phyloP scores from a whole-genome alignment of 2,329 filamentous ascomycete species.

The Neopestalotiopsis sp. region DNA sequence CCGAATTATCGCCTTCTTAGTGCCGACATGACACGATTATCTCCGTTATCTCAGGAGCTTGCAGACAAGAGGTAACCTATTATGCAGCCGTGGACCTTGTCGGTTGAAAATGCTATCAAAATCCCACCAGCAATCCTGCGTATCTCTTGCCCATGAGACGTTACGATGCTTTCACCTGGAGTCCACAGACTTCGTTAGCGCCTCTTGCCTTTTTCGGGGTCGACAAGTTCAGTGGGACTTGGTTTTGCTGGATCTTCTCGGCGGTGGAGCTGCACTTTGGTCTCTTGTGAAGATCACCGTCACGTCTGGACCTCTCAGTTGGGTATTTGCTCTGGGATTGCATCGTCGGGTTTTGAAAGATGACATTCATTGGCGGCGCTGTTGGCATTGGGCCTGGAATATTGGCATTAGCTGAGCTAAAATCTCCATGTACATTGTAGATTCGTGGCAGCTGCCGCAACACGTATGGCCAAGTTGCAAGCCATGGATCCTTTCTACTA shows the following conservation, averaged over 20 bases:
- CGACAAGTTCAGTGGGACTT: neutral
- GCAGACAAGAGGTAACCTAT: neutral
- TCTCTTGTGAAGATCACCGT: neutral
- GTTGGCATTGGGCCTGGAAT: too few species aligned
- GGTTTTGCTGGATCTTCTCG: too few species aligned
- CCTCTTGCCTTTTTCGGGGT: constrained; percentile 7
- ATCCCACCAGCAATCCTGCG: neutral
- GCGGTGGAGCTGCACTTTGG: neutral
- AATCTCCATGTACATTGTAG: too few species aligned
- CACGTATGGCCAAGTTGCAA: too few species aligned
- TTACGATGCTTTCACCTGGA: neutral
- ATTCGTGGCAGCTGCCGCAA: too few species aligned
- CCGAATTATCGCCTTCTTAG: neutral
- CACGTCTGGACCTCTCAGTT: neutral
- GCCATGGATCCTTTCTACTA: too few species aligned
- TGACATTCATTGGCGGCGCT: neutral
- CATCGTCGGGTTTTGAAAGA: neutral
- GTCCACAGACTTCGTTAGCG: neutral
- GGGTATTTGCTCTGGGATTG: neutral
- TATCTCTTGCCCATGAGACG: neutral
- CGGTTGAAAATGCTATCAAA: neutral
- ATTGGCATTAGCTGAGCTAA: too few species aligned
- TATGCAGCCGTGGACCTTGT: neutral
- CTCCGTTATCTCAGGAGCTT: constrained; percentile 1
- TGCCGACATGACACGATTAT: neutral